A percentile compares a stretch with the other conserved stretches of the same genome.
Evolutionary conservation across 371 early-diverging fungal species (phyloP).

Genomic region (Sporodiniella umbellata): DNA sequence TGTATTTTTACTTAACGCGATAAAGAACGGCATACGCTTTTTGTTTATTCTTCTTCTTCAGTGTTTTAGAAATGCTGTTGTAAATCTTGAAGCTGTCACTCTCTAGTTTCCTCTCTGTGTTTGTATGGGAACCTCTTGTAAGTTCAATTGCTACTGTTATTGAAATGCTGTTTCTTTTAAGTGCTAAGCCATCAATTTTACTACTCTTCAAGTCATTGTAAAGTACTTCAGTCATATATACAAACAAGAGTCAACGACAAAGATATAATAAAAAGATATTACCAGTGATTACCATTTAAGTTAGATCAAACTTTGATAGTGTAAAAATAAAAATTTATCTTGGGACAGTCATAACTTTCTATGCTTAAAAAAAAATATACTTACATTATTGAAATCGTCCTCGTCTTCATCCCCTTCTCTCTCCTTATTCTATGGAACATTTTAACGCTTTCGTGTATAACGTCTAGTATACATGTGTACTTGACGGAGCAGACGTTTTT

Average conservation of each 20-base stretch:
- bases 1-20: slow-evolving; percentile 6
- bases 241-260: slow-evolving; percentile 6
- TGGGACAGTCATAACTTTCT: neutral
- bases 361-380: slow-evolving; percentile 1
- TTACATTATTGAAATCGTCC: neutral
- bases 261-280: slow-evolving; percentile 1
- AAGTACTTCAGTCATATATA: slow-evolving; percentile 6
- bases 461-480: no score
- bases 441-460: no score
- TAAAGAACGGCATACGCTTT: slow-evolving; percentile 4
- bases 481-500: no score
- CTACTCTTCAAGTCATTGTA: slow-evolving; percentile 3
- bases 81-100: slow-evolving; percentile 7
- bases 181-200: slow-evolving; percentile 8
- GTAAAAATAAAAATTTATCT: slow-evolving; percentile 4
- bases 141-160: slow-evolving; percentile 1
- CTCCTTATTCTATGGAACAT: neutral
- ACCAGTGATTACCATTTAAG: slow-evolving; percentile 8
- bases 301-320: slow-evolving; percentile 6
- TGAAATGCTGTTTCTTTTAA: slow-evolving; percentile 5
- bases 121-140: slow-evolving; percentile 4
- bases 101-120: slow-evolving; percentile 6
- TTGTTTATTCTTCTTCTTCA: slow-evolving; percentile 6
- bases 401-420: neutral
- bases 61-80: slow-evolving; percentile 1